Conservation (phyloP, 2,329 filamentous ascomycete species). For the Fusarium sp. region DNA sequence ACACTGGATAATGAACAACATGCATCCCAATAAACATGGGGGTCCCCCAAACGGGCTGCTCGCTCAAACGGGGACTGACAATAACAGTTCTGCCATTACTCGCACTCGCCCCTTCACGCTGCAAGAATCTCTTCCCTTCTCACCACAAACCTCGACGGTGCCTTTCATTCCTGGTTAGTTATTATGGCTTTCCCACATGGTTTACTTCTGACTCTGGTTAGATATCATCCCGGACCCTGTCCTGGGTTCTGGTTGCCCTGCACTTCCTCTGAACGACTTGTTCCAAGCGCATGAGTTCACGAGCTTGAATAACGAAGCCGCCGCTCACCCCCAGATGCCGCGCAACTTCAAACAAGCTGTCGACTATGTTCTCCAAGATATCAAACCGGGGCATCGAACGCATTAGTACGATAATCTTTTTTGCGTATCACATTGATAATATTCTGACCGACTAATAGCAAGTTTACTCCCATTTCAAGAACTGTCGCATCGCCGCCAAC, state of each 20-base stretch:
- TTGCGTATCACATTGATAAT: neutral
- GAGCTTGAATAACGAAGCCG: conserved; percentile 77
- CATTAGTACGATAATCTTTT: conserved; percentile 66
- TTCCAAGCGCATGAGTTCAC: conserved; percentile 70
- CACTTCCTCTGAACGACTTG: conserved; percentile 62
- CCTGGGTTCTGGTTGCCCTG: conserved; percentile 67
- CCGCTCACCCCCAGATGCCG: conserved; percentile 68
- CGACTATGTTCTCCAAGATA: conserved; percentile 78
- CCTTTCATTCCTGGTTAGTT: conserved; percentile 79
- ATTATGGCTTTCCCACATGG: neutral
- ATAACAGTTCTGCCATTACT: conserved; percentile 46
- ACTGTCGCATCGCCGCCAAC: conserved; percentile 36
- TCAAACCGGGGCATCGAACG: conserved; percentile 78
- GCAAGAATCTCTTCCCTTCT: conserved; percentile 83
- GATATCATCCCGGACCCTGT: conserved; percentile 75
- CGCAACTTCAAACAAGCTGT: conserved; percentile 77
- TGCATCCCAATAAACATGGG: conserved; percentile 50
- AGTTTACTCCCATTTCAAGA: conserved; percentile 59
- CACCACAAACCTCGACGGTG: conserved; percentile 82
- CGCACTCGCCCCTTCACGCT: conserved; percentile 69
- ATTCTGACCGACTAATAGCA: conserved; percentile 56
- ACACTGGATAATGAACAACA: conserved; percentile 49
- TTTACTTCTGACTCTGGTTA: conserved; percentile 52
- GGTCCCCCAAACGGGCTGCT: conserved; percentile 53
- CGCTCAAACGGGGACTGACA: conserved; percentile 41